A percentile compares a stretch with the other conserved stretches of the same genome.
Evolutionary conservation across 768 basidiomycete species (phyloP).

Genomic region (Boletus vinaceobasis): DNA sequence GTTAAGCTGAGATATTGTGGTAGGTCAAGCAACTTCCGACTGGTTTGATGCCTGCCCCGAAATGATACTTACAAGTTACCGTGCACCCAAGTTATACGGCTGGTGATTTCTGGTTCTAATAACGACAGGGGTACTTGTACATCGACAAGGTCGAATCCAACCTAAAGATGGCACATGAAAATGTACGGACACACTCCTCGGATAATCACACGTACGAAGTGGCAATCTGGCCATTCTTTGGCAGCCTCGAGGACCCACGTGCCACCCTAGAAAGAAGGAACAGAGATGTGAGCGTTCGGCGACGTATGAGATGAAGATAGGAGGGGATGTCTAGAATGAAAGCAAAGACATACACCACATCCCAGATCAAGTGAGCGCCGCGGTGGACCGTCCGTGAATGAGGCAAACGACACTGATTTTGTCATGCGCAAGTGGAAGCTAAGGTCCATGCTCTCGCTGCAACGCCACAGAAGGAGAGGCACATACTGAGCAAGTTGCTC

Average conservation of each 20-base stretch:
- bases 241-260: constrained; percentile 73
- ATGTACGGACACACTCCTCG: not conserved
- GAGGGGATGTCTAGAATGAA: not conserved
- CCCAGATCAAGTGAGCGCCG: constrained; percentile 62
- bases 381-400: constrained; percentile 51
- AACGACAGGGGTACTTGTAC: constrained; percentile 59
- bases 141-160: constrained; percentile 78
- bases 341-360: constrained; percentile 55
- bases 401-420: constrained; percentile 54
- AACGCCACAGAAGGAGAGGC: not conserved
- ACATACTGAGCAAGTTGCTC: constrained; percentile 3
- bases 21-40: constrained; percentile 1
- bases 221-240: constrained; percentile 62
- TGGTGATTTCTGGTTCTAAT: constrained; percentile 48
- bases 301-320: not conserved
- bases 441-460: constrained; percentile 56
- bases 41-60: not conserved
- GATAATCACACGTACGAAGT: constrained; percentile 49
- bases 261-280: constrained; percentile 44
- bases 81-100: constrained; percentile 67
- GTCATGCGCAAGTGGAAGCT: constrained; percentile 46
- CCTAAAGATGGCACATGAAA: constrained; percentile 36
- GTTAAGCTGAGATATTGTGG: constrained; percentile 48
- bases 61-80: constrained; percentile 65
- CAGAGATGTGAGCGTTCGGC: not conserved